These are phyloP conservation scores for Penicillium paneum DNA, from an alignment of 2,329 filamentous ascomycete genomes.

Conservation along the genomic window DNA sequence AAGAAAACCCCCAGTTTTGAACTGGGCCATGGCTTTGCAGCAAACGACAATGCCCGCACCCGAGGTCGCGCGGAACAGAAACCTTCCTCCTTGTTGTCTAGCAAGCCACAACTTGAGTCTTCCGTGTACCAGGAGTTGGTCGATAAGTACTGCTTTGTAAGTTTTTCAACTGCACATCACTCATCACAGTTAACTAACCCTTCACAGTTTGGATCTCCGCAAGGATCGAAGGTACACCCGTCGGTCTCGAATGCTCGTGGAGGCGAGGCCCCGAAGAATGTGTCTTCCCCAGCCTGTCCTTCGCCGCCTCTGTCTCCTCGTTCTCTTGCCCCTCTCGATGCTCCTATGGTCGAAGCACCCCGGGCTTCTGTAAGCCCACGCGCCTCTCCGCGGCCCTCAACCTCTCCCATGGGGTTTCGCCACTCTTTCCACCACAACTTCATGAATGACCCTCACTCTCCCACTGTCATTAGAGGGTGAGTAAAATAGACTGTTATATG, in stretches of 20 bases:
- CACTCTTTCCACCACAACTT: constrained; percentile 25
- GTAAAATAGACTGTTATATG: constrained; percentile 19
- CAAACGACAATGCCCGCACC: constrained; percentile 16
- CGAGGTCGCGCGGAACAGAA: constrained; percentile 32
- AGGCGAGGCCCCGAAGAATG: constrained; percentile 10
- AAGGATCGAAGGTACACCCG: constrained; percentile 30
- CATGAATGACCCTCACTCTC: constrained; percentile 26
- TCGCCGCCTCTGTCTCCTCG: constrained; percentile 29
- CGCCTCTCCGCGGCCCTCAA: constrained; percentile 17
- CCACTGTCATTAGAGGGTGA: constrained; percentile 29
- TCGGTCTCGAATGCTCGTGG: constrained; percentile 13
- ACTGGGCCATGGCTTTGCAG: constrained; percentile 18
- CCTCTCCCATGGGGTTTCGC: constrained; percentile 26
- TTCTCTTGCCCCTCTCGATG: constrained; percentile 18
- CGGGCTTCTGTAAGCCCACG: constrained; percentile 15
- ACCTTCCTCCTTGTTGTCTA: constrained; percentile 55
- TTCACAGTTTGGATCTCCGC: constrained; percentile 51
- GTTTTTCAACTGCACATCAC: constrained; percentile 49
- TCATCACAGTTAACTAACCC: constrained; percentile 10
- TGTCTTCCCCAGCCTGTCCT: constrained; percentile 15
- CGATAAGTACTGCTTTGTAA: constrained; percentile 99
- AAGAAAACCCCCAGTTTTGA: constrained; percentile 14
- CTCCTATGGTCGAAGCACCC: constrained; percentile 8
- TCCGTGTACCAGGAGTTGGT: constrained; percentile 94
- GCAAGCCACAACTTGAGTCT: constrained; percentile 72